These are phyloP conservation scores for Sporothrix variecibatus DNA, from an alignment of 2,329 filamentous ascomycete species.

Conservation along the genomic window DNA sequence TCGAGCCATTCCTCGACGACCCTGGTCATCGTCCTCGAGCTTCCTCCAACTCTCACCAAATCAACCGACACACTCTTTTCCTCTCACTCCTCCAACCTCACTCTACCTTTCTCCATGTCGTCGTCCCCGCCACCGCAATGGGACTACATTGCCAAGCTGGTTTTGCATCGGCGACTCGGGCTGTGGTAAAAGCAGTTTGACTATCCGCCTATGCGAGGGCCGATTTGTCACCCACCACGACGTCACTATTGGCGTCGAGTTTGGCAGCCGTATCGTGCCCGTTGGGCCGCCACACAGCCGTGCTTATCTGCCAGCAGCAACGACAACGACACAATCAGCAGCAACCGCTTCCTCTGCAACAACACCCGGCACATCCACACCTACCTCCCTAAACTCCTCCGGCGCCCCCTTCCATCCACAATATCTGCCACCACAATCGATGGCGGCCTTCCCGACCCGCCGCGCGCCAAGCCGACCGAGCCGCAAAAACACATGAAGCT, in stretches of 20 bases:
- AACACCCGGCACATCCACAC: slow-evolving; percentile 25
- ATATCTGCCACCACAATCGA: not conserved
- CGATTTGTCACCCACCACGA: slow-evolving; percentile 93
- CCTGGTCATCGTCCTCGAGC: not conserved
- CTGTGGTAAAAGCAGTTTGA: slow-evolving; percentile 92
- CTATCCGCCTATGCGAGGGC: slow-evolving; percentile 93
- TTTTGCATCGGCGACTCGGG: slow-evolving; percentile 97
- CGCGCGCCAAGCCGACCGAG: slow-evolving; percentile 32
- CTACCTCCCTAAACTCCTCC: slow-evolving; percentile 3
- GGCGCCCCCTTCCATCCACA: not conserved
- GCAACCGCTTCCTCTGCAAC: slow-evolving; percentile 16
- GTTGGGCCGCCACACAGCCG: slow-evolving; percentile 78
- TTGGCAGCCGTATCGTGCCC: slow-evolving; percentile 88
- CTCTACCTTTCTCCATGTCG: slow-evolving; percentile 49
- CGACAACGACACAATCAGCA: slow-evolving; percentile 20
- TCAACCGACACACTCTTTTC: not conserved
- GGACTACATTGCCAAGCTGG: slow-evolving; percentile 99
- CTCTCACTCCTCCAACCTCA: not conserved
- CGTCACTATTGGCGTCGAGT: slow-evolving; percentile 96
- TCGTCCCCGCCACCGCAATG: slow-evolving; percentile 62
- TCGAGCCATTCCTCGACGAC: not conserved
- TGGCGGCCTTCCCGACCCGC: slow-evolving; percentile 54
- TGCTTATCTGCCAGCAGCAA: slow-evolving; percentile 30
- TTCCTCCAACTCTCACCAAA: not conserved
- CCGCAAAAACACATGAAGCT: slow-evolving; percentile 85